Conservation (phyloP, 805 yeast species). For the Wickerhamomyces tratensis region DNA sequence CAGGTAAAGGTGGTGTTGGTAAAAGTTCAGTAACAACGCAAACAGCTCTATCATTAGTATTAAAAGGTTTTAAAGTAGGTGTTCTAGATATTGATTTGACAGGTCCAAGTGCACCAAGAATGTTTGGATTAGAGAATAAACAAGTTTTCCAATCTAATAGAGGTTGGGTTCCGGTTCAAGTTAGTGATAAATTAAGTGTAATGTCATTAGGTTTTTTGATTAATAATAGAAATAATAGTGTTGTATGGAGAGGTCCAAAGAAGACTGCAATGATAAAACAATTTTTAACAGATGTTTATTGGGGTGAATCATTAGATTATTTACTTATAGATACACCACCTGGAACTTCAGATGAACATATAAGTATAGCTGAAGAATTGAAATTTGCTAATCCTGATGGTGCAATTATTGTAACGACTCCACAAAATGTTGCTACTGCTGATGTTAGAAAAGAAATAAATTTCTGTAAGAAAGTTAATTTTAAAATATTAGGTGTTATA, state of each 20-base stretch:
- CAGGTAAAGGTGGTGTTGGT: constrained; percentile 98
- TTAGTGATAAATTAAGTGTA: constrained; percentile 37
- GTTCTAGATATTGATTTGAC: constrained; percentile 92
- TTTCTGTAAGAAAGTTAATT: constrained; percentile 80
- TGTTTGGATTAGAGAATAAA: constrained; percentile 81
- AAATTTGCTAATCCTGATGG: constrained; percentile 71
- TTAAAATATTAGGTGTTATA: constrained; percentile 73
- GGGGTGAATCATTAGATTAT: constrained; percentile 69
- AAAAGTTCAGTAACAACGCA: constrained; percentile 95
- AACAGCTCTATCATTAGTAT: constrained; percentile 71
- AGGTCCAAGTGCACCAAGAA: constrained; percentile 93
- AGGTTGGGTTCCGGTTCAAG: constrained; percentile 89
- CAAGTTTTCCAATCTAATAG: constrained; percentile 73
- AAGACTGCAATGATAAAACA: constrained; percentile 97
- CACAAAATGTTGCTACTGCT: constrained; percentile 86
- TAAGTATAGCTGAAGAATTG: constrained; percentile 89
- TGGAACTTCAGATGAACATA: constrained; percentile 97
- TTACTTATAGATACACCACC: constrained; percentile 95
- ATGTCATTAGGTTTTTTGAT: constrained; percentile 88
- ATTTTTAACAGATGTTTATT: constrained; percentile 79
- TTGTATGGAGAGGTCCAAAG: constrained; percentile 98
- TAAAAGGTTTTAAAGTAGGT: constrained; percentile 75
- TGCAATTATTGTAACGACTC: constrained; percentile 92
- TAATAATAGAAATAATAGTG: constrained; percentile 77
- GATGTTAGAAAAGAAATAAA: constrained; percentile 93